Percentiles rank a stretch among this genome's conserved stretches.
phyloP scores from a whole-genome alignment of 1,139 yeast species.

The Diutina scorzettiae region DNA sequence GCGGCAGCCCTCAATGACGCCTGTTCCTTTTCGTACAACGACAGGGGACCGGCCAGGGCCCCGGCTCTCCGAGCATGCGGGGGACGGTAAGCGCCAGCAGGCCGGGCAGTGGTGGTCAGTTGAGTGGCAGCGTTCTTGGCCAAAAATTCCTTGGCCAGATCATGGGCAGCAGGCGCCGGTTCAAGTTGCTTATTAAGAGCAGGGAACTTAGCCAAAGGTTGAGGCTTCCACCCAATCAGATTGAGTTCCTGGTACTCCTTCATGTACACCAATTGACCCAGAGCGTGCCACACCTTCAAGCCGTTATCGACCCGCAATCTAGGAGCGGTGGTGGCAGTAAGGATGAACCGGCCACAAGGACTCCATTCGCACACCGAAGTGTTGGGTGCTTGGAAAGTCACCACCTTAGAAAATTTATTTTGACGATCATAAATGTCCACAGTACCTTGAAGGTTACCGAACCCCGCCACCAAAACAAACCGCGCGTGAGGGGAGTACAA shows the following conservation, averaged over 20 bases:
- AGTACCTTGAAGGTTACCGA: slow-evolving; percentile 95
- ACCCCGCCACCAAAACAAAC: slow-evolving; percentile 87
- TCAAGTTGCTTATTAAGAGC: slow-evolving; percentile 41
- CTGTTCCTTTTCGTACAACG: slow-evolving; percentile 48
- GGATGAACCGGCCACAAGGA: slow-evolving; percentile 89
- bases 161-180: slow-evolving; percentile 56
- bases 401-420: slow-evolving; percentile 67
- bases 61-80: slow-evolving; percentile 72
- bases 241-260: slow-evolving; percentile 75
- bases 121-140: slow-evolving; percentile 25
- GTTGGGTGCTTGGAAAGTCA: slow-evolving; percentile 83
- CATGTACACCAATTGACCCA: slow-evolving; percentile 68
- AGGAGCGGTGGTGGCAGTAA: slow-evolving; percentile 96
- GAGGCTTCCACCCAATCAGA: slow-evolving; percentile 84
- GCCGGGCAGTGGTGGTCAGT: slow-evolving; percentile 14
- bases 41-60: slow-evolving; percentile 27
- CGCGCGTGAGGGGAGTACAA: slow-evolving; percentile 91
- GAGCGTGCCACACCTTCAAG: slow-evolving; percentile 84
- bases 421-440: slow-evolving; percentile 93
- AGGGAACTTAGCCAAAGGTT: slow-evolving; percentile 47
- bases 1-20: slow-evolving; percentile 13
- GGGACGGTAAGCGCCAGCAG: slow-evolving; percentile 87
- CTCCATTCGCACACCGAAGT: slow-evolving; percentile 96
- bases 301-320: slow-evolving; percentile 95
- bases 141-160: slow-evolving; percentile 47